phyloP scores from a whole-genome alignment of 352 stramenopile species.

The Poterioochromonas sp. region DNA sequence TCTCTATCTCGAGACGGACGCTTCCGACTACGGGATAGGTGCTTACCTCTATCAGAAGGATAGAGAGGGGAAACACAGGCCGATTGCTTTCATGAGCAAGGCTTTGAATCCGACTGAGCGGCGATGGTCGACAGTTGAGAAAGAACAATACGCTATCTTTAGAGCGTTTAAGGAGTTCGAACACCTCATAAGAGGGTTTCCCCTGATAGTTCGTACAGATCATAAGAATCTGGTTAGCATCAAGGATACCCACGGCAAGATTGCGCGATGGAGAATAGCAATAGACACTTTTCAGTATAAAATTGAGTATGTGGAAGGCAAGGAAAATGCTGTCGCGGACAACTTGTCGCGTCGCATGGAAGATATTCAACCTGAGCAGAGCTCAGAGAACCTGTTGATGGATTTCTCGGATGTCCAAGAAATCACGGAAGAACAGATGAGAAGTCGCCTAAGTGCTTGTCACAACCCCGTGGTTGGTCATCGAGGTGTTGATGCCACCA shows the following conservation, averaged over 20 bases:
- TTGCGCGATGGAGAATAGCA: neutral
- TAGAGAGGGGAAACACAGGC: neutral
- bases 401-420: neutral
- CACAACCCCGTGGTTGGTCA: neutral
- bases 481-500: neutral
- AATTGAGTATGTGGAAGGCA: neutral
- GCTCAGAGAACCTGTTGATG: too few relatives aligned
- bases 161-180: neutral
- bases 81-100: neutral
- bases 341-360: neutral
- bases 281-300: neutral
- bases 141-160: neutral
- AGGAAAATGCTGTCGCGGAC: neutral
- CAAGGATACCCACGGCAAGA: neutral
- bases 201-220: neutral
- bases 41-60: constrained; percentile 1
- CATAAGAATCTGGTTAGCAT: neutral
- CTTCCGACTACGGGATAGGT: neutral
- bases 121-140: neutral
- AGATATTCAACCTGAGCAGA: neutral
- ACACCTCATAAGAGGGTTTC: neutral
- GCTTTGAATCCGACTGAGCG: neutral
- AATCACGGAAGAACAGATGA: neutral
- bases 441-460: neutral
- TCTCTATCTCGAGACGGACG: constrained; percentile 15